Evolutionary conservation across 331 rosid genomes (phyloP), one percentile per base, ranked within the genome.

Genomic region (Malus hybrid): DNA sequence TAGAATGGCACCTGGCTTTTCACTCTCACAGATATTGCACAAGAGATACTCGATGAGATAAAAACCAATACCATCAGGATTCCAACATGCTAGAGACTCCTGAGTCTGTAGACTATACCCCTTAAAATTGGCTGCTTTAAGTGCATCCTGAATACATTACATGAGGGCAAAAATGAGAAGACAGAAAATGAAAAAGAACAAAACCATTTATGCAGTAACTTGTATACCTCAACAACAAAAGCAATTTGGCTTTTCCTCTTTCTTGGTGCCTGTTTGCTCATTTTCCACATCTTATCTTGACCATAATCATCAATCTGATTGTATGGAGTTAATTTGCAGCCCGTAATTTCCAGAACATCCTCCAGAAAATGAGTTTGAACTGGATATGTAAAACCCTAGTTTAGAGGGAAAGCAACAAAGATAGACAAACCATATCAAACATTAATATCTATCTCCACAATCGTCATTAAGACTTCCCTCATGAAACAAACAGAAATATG

Each of bases 231-330:
- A 34, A 92, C 96, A 59, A 85, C 78, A 8, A 90, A 90, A 81
- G 93, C 93, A 83, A 95, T 95, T 83, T 90, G 97, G 85, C 98
- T 92, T 85, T 95, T 95, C 87, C 98, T 90, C 86, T 90, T 95
- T 89, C 97, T 85, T 64, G 97, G 99, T 44, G 93, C 90, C 76
- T 89, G 97, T 78, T 90, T 95, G 87, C 86, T 86, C 91, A 85
- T 80, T 86, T 95, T 95, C 99, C 99, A 95, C 75, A 74, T 57
- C 91, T 84, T 92, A 63, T 92, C 98, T 86, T 90, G 99, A 73
- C 98, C 99, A 82, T 90, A 92, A 84, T 95, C 98, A 80, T 90
- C 99, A 76, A 88, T 87, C 88, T 95, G 99, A 87, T 95, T 95
- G 80, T 83, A 79, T 57, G 87, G 87, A 48, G 94, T 92, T 81